Percentiles rank a stretch among this genome's conserved stretches.
Conservation (phyloP, 2,329 filamentous ascomycete species). For the Pseudogymnoascus sp. region DNA sequence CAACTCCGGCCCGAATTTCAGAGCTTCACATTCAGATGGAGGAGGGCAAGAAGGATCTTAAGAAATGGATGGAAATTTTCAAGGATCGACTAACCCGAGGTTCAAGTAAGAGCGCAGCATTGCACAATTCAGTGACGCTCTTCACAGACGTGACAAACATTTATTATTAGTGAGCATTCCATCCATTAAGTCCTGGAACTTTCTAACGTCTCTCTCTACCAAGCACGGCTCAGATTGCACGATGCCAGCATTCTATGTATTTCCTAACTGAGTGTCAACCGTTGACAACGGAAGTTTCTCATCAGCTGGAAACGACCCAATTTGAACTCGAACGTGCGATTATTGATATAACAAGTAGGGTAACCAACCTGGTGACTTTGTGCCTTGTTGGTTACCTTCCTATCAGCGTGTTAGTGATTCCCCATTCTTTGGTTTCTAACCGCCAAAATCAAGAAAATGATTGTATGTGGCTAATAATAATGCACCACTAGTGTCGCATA, state of each 20-base stretch:
- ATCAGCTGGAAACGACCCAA: background rate
- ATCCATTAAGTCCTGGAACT: background rate
- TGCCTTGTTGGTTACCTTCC: background rate
- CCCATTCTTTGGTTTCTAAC: background rate
- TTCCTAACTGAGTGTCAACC: background rate
- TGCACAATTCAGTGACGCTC: background rate
- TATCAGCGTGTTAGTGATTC: background rate
- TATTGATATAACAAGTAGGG: background rate
- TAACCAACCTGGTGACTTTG: background rate
- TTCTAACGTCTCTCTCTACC: background rate
- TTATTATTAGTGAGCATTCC: background rate
- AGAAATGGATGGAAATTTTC: background rate
- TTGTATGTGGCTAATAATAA: background rate
- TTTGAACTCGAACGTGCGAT: background rate
- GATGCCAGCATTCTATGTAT: background rate
- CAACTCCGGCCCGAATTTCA: background rate
- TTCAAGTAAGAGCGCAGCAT: background rate
- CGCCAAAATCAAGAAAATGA: background rate
- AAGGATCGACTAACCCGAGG: background rate
- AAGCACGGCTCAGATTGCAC: background rate
- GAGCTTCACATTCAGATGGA: background rate
- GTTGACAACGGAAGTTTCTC: background rate
- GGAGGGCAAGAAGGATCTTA: background rate
- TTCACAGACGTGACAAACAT: background rate
- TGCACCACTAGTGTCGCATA: background rate